Evolutionary conservation across 495 filamentous ascomycete genomes (phyloP).

Genomic region (Apiosordaria backusii): DNA sequence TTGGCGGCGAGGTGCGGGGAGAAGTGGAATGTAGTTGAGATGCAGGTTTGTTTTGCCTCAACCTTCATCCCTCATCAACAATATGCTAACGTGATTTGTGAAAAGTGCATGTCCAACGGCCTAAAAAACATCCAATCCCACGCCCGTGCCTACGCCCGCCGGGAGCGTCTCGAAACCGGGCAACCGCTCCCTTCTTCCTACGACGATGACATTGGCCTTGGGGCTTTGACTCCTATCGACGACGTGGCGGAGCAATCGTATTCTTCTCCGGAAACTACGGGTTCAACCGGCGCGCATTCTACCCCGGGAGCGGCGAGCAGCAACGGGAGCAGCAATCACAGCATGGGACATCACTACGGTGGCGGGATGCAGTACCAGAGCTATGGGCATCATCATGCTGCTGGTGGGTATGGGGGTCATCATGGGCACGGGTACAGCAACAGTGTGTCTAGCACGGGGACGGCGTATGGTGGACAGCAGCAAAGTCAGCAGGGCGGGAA

Average conservation of each 20-base stretch:
- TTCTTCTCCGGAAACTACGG: conserved; percentile 42
- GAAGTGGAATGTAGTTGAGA: conserved; percentile 67
- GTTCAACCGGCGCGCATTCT: conserved; percentile 33
- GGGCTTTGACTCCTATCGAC: conserved; percentile 49
- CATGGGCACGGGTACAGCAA: conserved; percentile 39
- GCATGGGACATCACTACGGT: conserved; percentile 25
- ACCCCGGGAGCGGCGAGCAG: conserved; percentile 32
- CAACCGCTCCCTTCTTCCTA: conserved; percentile 36
- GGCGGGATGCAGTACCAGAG: conserved; percentile 14
- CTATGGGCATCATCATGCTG: conserved; percentile 14
- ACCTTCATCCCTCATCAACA: background rate
- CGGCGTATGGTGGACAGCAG: conserved; percentile 14
- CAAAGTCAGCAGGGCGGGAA: background rate
- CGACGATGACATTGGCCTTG: conserved; percentile 49
- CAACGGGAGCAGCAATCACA: conserved; percentile 30
- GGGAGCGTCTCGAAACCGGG: conserved; percentile 48
- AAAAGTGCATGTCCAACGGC: conserved; percentile 55
- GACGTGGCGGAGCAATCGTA: conserved; percentile 45
- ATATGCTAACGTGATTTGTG: background rate
- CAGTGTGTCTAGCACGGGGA: conserved; percentile 39
- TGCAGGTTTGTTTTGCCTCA: conserved; percentile 54
- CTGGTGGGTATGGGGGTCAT: conserved; percentile 12
- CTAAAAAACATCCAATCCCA: conserved; percentile 56
- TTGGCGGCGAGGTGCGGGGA: conserved; percentile 60
- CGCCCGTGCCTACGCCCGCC: conserved; percentile 48